Evolutionary conservation across 2,329 filamentous ascomycete species (phyloP).

Genomic region (Pyricularia grisea): DNA sequence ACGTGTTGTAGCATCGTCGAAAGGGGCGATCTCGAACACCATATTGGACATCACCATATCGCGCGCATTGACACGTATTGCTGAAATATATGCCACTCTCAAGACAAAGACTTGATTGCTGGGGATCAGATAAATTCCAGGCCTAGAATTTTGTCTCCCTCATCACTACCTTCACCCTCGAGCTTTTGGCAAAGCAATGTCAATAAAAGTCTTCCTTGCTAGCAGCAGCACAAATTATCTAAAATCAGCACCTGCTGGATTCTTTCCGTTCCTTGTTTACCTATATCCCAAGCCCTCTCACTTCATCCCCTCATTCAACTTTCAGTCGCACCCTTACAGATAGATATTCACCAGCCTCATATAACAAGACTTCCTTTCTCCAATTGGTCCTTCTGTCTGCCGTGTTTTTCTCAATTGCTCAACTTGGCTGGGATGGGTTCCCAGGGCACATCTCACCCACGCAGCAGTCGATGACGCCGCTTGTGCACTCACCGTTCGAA

Average conservation of each 20-base stretch:
- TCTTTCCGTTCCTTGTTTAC: too few relatives aligned
- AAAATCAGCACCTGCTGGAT: too few relatives aligned
- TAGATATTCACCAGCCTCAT: background rate
- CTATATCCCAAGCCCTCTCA: background rate
- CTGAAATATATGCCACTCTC: background rate
- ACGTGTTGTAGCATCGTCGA: background rate
- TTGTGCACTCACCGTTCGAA: slow-evolving; percentile 32
- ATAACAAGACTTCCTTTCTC: background rate
- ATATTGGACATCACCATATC: background rate
- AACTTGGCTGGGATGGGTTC: background rate
- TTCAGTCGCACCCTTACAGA: background rate
- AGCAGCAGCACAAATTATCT: too few relatives aligned
- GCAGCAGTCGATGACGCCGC: slow-evolving; percentile 1
- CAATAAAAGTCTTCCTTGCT: too few relatives aligned
- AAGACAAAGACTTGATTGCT: background rate
- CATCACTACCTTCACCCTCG: too few relatives aligned
- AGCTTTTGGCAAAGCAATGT: too few relatives aligned
- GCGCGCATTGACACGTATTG: background rate
- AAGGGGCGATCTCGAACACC: background rate
- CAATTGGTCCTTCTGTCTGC: background rate
- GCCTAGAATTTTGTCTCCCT: too few relatives aligned
- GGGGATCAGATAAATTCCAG: too few relatives aligned
- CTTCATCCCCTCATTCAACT: background rate
- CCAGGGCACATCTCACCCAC: background rate
- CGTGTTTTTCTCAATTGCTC: background rate